Evolutionary conservation across 441 rosid genomes (phyloP).

Genomic region (Flueggea neowawraea): DNA sequence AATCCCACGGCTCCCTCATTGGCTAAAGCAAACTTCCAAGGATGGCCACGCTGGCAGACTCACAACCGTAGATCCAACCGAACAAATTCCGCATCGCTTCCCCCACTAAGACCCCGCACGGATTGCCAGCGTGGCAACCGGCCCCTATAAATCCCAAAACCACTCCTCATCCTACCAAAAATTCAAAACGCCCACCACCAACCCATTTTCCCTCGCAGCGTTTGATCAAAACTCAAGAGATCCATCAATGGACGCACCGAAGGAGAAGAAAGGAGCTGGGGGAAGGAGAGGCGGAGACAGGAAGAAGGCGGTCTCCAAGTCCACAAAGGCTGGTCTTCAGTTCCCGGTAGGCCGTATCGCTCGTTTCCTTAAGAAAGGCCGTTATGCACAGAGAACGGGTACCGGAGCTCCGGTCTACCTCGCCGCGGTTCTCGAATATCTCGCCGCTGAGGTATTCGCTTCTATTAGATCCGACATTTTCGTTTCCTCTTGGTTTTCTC

Average conservation of each 20-base stretch:
- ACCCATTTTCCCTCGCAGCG: too few relatives aligned
- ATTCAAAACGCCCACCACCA: background rate
- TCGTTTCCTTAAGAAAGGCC: slow-evolving; percentile 55
- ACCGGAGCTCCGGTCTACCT: slow-evolving; percentile 79
- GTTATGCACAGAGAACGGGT: slow-evolving; percentile 49
- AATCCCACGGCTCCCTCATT: too few relatives aligned
- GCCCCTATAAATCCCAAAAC: background rate
- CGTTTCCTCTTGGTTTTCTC: background rate
- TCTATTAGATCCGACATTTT: too few relatives aligned
- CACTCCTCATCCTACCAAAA: background rate
- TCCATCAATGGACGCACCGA: slow-evolving; percentile 21
- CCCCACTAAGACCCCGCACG: background rate
- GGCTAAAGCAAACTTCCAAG: too few relatives aligned
- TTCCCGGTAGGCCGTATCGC: slow-evolving; percentile 64
- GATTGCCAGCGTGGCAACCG: slow-evolving; percentile 20
- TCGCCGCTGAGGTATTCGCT: slow-evolving; percentile 50
- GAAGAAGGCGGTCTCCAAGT: slow-evolving; percentile 55
- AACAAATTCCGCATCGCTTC: too few relatives aligned
- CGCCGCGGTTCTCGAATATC: slow-evolving; percentile 73
- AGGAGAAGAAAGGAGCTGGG: slow-evolving; percentile 53
- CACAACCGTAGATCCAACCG: too few relatives aligned
- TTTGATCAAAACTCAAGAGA: too few relatives aligned
- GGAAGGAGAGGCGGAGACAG: slow-evolving; percentile 56
- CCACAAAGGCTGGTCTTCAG: slow-evolving; percentile 56
- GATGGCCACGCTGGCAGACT: too few relatives aligned